Evolutionary conservation across 2,329 filamentous ascomycete genomes (phyloP), one percentile per base, ranked within the genome.

Genomic region (Aphanocladium album): DNA sequence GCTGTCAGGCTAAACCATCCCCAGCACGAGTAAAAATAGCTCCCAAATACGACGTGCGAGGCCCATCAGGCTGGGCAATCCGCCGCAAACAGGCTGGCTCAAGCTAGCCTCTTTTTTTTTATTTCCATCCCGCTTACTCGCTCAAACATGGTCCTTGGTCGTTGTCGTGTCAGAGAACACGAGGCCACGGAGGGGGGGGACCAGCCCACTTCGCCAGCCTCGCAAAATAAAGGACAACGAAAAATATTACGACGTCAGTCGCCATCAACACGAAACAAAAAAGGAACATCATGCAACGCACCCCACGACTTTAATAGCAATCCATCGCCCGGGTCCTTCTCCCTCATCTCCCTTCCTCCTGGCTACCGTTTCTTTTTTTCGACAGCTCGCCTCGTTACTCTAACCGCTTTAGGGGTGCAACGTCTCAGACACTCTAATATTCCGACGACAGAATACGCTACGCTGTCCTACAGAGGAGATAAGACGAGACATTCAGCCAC

Each of bases 241-340:
- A 39, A 39, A 17, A 8, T n/a, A n/a, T 19, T 52, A 37, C 30
- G 27, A 51, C 30, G 27, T 23, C 49, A 52, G 19, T 27, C 46
- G 19, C 21, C 6, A 6, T 21, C 19, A 47, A 57, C 46, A 51
- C 46, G 46, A 41, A 58, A 58, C 30, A 47, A 49, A 27, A 37
- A 27, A 45, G 35, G 23, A 45, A n/a, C 14, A 54, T 17, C 51
- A 55, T 39, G 30, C 23, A 23, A 12, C 46, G 19, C 45, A 56
- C 16, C 17, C 41, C 39, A 56, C 39, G 54, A 49, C 45, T 39
- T 46, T 21, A 30, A 58, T 58, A 58, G 51, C 23, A 50, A 51
- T 46, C 56, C 56, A 58, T 46, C 17, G 41, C n/a, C 46, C 23
- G 21, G 16, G 35, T 25, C 43, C 33, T n/a, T 43, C 9, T 46